Evolutionary conservation across 2,329 filamentous ascomycete genomes (phyloP).

Genomic region (Metarhizium album): DNA sequence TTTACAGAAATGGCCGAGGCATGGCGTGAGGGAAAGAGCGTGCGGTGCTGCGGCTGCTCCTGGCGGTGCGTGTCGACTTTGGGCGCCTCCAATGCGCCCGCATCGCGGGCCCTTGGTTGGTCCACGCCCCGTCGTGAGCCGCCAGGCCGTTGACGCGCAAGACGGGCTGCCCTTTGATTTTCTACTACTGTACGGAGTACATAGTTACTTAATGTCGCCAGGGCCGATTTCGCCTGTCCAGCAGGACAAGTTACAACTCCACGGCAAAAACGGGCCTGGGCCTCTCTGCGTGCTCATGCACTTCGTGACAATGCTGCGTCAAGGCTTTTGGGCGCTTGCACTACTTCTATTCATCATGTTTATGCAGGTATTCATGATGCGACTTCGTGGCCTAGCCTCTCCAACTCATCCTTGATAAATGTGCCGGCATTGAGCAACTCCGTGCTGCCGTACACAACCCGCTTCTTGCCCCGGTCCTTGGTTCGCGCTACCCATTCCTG

Average conservation of each 20-base stretch:
- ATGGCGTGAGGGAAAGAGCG: not conserved
- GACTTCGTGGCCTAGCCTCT: constrained; percentile 50
- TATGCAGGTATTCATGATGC: constrained; percentile 16
- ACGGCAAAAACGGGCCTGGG: no score
- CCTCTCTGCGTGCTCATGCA: not conserved
- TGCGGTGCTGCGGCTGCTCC: not conserved
- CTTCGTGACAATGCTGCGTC: not conserved
- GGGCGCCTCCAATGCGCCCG: constrained; percentile 5
- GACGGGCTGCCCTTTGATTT: no score
- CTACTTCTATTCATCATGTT: constrained; percentile 1
- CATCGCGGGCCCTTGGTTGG: constrained; percentile 9
- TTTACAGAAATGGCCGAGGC: not conserved
- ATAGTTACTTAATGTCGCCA: no score
- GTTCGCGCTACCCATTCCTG: constrained; percentile 90
- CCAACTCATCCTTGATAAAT: constrained; percentile 54
- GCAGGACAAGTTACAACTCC: no score
- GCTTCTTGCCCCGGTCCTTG: constrained; percentile 56
- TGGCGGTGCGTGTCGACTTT: constrained; percentile 5
- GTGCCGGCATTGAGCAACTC: constrained; percentile 62
- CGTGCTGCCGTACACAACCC: constrained; percentile 91
- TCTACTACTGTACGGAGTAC: no score
- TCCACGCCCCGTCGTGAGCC: constrained; percentile 12
- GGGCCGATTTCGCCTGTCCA: no score
- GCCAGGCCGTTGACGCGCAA: no score
- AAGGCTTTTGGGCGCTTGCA: not conserved